Evolutionary conservation across 345 rosid species (phyloP), one percentile per base, ranked within the genome.

Genomic region (Barbarea vulgaris): DNA sequence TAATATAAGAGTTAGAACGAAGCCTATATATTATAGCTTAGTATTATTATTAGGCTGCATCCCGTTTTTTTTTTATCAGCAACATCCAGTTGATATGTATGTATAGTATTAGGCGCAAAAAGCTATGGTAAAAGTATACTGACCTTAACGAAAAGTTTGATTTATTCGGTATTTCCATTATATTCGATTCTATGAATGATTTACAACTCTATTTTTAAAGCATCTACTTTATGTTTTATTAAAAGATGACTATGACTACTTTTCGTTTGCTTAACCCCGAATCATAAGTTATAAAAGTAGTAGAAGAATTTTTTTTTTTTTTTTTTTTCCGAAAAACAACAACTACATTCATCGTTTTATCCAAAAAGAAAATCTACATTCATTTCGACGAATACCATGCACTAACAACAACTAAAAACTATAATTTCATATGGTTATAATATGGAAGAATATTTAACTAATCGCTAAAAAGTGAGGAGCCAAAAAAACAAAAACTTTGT

Each of bases 261-360:
- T 57, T 66, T 75, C 61, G 44, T 74, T 74, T 74, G 24, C 78
- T 66, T 74, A 74, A 66, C 67, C 73, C 67, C 31, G 66, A 74
- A 67, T 74, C 53, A 17, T 17, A 67, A 65, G 51, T 17, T 31
- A 27, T 4, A 46, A 17, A 73, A 65, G 24, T 56, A 25, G 30
- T 17, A 15, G 44, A 12, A 19, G 30, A 69, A 51, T 21, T 1
- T 1, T 12, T 21, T 1, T 1, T 12, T 12, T n/a, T n/a, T n/a
- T n/a, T n/a, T n/a, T n/a, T n/a, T n/a, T n/a, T n/a, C n/a, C n/a
- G n/a, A 42, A 64, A 54, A 74, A 55, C 12, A 55, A 64, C 47
- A 30, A 53, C 17, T 30, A 11, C 47, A 39, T 51, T 7, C 47
- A 17, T 36, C 27, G 21, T 61, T 61, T 61, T 18, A 27, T 37